Evolutionary conservation across 495 filamentous ascomycete species (phyloP).

Genomic region (Talaromyces wortmannii): DNA sequence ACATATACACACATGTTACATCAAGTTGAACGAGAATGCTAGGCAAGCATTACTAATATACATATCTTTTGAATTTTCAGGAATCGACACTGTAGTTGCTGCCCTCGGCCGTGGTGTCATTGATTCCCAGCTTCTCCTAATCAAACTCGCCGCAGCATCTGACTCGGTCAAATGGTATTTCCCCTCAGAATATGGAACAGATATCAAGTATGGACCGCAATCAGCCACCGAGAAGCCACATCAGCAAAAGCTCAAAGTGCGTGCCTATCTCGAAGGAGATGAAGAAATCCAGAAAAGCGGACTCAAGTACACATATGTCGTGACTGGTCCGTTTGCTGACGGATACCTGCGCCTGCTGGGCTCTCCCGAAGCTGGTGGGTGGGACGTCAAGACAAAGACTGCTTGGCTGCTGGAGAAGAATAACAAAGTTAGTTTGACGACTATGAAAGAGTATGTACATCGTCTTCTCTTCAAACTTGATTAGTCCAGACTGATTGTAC

Average conservation of each 20-base stretch:
- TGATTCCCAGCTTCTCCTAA: slow-evolving; percentile 48
- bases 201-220: slow-evolving; percentile 57
- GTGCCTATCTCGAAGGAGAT: slow-evolving; percentile 45
- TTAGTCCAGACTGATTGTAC: not conserved
- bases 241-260: slow-evolving; percentile 61
- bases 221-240: slow-evolving; percentile 60
- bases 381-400: slow-evolving; percentile 45
- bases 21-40: no score
- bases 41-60: not conserved
- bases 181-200: slow-evolving; percentile 69
- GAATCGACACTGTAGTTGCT: slow-evolving; percentile 60
- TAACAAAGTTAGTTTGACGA: slow-evolving; percentile 54
- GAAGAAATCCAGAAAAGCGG: slow-evolving; percentile 25
- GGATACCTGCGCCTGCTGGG: slow-evolving; percentile 44
- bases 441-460: slow-evolving; percentile 56
- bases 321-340: slow-evolving; percentile 64
- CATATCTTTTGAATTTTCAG: slow-evolving; percentile 8
- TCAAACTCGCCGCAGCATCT: slow-evolving; percentile 50
- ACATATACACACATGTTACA: not conserved
- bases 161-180: slow-evolving; percentile 57
- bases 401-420: slow-evolving; percentile 50
- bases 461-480: not conserved
- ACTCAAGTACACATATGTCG: slow-evolving; percentile 60
- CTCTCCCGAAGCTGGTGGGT: slow-evolving; percentile 38
- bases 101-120: slow-evolving; percentile 55